Base-by-base conservation (phyloP, 2,329 filamentous ascomycete genomes). In the Microsporum audouinii region DNA sequence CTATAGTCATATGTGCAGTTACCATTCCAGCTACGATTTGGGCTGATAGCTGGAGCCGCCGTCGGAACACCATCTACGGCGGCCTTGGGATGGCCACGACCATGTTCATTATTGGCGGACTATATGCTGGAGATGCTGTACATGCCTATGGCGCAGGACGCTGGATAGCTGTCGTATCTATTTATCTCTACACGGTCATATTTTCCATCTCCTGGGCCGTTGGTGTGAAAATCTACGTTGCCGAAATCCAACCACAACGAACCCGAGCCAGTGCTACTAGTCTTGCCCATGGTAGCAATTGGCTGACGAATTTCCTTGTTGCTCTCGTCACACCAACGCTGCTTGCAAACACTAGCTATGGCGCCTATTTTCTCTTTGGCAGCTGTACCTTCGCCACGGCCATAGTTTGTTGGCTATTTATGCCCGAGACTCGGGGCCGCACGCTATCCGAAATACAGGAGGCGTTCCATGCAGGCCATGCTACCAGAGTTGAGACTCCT, bases 1-100 rank as follows among this genome's bases (percentile, higher is more conserved):
- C 79, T 0, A 76, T 86, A 0, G 70, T 84, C 1, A 85, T 85
- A 69, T 75, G 85, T 23, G 73, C 76, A n/a, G 74, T 80, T 56
- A 82, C 82, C 0, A 77, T 86, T 33, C 82, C 82, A 0, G 82
- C 79, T 0, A 75, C 82, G 62, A 71, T 84, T 27, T 76, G 80
- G 12, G 79, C 81, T 0, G 83, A 86, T 64, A 76, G 76, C 63
- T 84, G 82, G 78, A 81, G 82, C 2, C 76, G 83, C 5, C 77
- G 80, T 2, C 80, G 78, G 2, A 80, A 78, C 10, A 78, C 79
- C 34, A 77, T 86, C 38, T 73, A 73, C 1, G 83, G 79, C 60
- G 85, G 83, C 1, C 61, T 82, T 2, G 71, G 72, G 0, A 74
- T 84, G 1, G 75, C 78, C 1, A 66, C 72, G 2, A 65, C 66